Evolutionary conservation across 2,329 filamentous ascomycete species (phyloP), one percentile per base, ranked within the genome.

Genomic region (Monilinia fructigena): DNA sequence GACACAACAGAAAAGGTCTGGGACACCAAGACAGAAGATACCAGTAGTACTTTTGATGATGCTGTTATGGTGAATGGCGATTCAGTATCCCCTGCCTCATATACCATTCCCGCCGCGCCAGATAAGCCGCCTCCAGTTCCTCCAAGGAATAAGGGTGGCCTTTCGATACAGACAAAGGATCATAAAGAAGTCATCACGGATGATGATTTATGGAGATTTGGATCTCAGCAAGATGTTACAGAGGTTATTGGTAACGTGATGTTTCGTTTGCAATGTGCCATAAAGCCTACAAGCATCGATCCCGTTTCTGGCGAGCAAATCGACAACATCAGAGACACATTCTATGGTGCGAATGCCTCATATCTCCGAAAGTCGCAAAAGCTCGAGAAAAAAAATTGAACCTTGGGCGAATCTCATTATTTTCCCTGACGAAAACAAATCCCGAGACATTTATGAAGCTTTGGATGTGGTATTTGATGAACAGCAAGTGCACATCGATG

Each of bases 221-320:
- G 76, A 28, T 71, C 75, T 45, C 95, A 99, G 75, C 93, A 99
- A 78, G 95, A 99, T 78, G 94, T 97, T 5, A 93, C 93, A 16
- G 95, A 99, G 78, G 94, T 97, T 55, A 93, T 97, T 80, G 92
- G 92, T 67, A 95, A 94, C 73, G 91, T 97, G 35, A 86, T 97
- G 67, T 93, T 94, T 74, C 90, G 95, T 61, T 82, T 97, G n/a
- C 91, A 95, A 74, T 93, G 91, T 63, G 93, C 94, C 2, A 93
- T 98, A 74, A 88, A 85, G 66, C 85, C 92, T 7, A 84, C 83
- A n/a, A 85, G 83, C 4, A 80, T 85, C 45, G 86, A 91, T 68
- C 77, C 80, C 66, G 79, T 83, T 8, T 84, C 88, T 55, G 90
- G 89, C 3, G 89, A 96, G 70, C 94, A 97, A 77, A 79, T 88